A percentile compares a stretch with the other conserved stretches of the same genome.
Evolutionary conservation across 106 monocot species (phyloP).

Genomic region (Dendrobium officinale): DNA sequence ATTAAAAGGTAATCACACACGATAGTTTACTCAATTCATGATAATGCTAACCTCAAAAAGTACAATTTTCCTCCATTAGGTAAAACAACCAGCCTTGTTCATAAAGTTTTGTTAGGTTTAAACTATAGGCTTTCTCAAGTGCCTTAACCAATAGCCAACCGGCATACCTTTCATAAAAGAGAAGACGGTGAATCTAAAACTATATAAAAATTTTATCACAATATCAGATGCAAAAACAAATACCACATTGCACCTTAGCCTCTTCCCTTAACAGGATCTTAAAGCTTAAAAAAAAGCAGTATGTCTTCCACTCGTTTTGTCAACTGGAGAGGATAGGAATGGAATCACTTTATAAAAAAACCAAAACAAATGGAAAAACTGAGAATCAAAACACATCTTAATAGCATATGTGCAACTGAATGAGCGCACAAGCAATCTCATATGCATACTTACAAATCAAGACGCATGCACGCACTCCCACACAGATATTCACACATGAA

Average conservation of each 20-base stretch:
- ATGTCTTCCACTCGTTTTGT: constrained; percentile 92
- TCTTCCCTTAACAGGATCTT: constrained; percentile 90
- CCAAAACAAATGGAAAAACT: background rate
- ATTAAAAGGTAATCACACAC: too few relatives aligned
- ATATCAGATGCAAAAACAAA: background rate
- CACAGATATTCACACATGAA: too few relatives aligned
- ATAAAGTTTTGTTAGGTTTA: constrained; percentile 73
- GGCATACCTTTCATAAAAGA: constrained; percentile 32
- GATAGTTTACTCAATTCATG: background rate
- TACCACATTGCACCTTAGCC: constrained; percentile 46
- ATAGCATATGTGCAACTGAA: background rate
- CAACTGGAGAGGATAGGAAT: constrained; percentile 55
- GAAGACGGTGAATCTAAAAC: background rate
- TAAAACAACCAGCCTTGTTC: constrained; percentile 86
- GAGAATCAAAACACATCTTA: background rate
- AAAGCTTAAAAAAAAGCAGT: constrained; percentile 90
- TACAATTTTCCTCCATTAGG: constrained; percentile 78
- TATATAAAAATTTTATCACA: background rate
- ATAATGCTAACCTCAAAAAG: constrained; percentile 73
- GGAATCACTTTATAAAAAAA: constrained; percentile 38
- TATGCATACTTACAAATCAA: background rate
- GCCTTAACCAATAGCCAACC: constrained; percentile 88
- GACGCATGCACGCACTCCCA: too few relatives aligned
- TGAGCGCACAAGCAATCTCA: background rate
- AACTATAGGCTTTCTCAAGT: constrained; percentile 69